Percentiles rank a stretch among this genome's conserved stretches.
Conservation (phyloP, 164 flowering plant species). For the Pachysandra terminalis region DNA sequence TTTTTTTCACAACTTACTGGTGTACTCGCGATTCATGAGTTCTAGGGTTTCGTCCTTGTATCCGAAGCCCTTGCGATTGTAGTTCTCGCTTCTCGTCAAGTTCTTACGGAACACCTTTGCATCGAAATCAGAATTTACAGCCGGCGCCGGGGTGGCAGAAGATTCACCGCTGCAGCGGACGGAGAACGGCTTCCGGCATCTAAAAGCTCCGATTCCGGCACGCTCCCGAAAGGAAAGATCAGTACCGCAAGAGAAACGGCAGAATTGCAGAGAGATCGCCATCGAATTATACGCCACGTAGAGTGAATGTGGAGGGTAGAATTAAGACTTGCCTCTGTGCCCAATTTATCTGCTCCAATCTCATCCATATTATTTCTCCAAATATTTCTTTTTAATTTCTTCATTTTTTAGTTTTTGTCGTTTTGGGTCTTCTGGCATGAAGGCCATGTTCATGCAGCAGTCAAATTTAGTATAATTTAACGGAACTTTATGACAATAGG, state of each 20-base stretch:
- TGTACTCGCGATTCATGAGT: slow-evolving; percentile 85
- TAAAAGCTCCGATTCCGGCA: slow-evolving; percentile 17
- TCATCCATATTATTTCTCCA: too few relatives aligned
- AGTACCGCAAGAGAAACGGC: slow-evolving; percentile 35
- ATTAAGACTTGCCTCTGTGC: too few relatives aligned
- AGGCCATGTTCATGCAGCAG: too few relatives aligned
- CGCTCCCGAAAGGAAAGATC: slow-evolving; percentile 29
- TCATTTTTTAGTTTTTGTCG: too few relatives aligned
- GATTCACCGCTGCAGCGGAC: slow-evolving; percentile 53
- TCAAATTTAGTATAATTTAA: too few relatives aligned
- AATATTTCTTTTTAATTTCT: too few relatives aligned
- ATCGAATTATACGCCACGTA: slow-evolving; percentile 17
- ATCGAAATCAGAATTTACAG: slow-evolving; percentile 62
- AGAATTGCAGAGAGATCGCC: slow-evolving; percentile 62
- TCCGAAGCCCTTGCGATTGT: slow-evolving; percentile 83
- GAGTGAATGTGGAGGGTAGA: background rate
- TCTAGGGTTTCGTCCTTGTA: slow-evolving; percentile 77
- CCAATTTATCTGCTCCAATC: too few relatives aligned
- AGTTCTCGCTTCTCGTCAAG: slow-evolving; percentile 81
- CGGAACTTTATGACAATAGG: too few relatives aligned
- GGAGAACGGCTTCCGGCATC: slow-evolving; percentile 34
- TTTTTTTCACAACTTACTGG: slow-evolving; percentile 44
- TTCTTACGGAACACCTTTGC: slow-evolving; percentile 78
- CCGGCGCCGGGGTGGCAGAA: slow-evolving; percentile 14
- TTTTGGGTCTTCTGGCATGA: too few relatives aligned